Percentiles rank a stretch among this genome's conserved stretches.
Evolutionary conservation across 202 grass and related monocot genomes (phyloP).

Genomic region (Panicum hallii): DNA sequence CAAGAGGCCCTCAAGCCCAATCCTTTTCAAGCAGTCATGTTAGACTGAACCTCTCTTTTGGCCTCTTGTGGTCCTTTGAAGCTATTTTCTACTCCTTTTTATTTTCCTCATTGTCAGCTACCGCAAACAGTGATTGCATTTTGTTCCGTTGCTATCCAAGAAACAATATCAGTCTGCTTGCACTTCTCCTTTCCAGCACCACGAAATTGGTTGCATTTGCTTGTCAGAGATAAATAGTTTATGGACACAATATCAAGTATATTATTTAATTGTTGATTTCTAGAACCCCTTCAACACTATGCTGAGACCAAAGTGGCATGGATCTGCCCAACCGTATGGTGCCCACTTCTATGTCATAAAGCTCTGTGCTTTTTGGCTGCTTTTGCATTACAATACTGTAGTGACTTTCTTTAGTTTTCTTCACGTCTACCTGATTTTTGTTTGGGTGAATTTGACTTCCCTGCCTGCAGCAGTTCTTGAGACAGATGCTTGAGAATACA

Average conservation of each 20-base stretch:
- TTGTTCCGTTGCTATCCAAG: constrained; percentile 38
- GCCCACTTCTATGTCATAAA: constrained; percentile 27
- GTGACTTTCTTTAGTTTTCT: neutral
- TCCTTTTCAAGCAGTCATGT: constrained; percentile 59
- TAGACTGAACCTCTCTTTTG: constrained; percentile 52
- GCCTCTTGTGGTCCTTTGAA: constrained; percentile 47
- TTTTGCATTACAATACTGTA: constrained; percentile 16
- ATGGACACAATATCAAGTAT: neutral
- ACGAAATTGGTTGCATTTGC: constrained; percentile 52
- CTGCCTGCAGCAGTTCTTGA: neutral
- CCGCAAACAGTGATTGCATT: constrained; percentile 24
- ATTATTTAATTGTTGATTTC: constrained; percentile 34
- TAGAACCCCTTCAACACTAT: constrained; percentile 31
- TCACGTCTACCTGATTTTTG: neutral
- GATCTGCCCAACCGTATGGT: constrained; percentile 19
- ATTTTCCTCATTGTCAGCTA: constrained; percentile 13
- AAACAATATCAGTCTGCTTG: constrained; percentile 14
- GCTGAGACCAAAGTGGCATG: constrained; percentile 7
- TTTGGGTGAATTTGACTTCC: neutral
- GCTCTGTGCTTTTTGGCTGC: constrained; percentile 25
- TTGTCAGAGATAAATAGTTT: constrained; percentile 37
- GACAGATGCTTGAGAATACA: neutral
- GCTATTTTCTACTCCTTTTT: constrained; percentile 18
- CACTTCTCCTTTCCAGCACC: constrained; percentile 45
- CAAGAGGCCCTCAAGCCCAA: constrained; percentile 15